Conservation (phyloP, 75 land plant genomes). For the Azolla pinnata region DNA sequence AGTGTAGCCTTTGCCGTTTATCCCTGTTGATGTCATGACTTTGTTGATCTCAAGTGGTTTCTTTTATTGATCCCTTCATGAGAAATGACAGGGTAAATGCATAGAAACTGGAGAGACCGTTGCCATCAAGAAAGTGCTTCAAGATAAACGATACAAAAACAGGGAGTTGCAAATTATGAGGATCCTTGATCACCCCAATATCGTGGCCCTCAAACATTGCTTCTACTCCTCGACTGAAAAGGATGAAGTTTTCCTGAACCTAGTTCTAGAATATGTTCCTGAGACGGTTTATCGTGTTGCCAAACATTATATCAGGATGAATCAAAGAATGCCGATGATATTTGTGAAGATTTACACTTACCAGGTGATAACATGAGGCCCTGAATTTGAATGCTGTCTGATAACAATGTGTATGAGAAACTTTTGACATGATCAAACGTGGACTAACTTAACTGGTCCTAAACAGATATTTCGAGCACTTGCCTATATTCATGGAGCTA, state of each 20-base stretch:
- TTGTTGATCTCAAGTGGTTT: background rate
- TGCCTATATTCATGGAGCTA: slow-evolving; percentile 73
- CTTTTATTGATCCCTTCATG: too few relatives aligned
- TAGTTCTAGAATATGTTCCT: slow-evolving; percentile 78
- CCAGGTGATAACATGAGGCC: slow-evolving; percentile 33
- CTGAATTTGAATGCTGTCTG: background rate
- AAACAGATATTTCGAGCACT: slow-evolving; percentile 63
- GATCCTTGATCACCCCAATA: slow-evolving; percentile 74
- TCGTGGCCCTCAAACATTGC: slow-evolving; percentile 75
- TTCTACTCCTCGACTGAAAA: slow-evolving; percentile 83
- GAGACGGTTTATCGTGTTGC: slow-evolving; percentile 69
- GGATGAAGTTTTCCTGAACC: slow-evolving; percentile 75
- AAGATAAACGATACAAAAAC: slow-evolving; percentile 78
- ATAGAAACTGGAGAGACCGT: slow-evolving; percentile 80
- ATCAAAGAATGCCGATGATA: slow-evolving; percentile 69
- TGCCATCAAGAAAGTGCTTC: slow-evolving; percentile 78
- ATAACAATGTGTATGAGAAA: background rate
- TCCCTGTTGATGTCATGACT: background rate
- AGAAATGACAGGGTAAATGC: slow-evolving; percentile 91
- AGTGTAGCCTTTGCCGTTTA: background rate
- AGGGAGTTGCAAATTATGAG: slow-evolving; percentile 89
- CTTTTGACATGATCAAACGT: background rate
- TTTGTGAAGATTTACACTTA: slow-evolving; percentile 74
- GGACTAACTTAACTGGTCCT: background rate
- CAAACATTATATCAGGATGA: slow-evolving; percentile 63